Percentiles rank a stretch among this genome's conserved stretches.
These are phyloP conservation scores for Mucor piriformis DNA, from an alignment of 371 early-diverging fungal species.

Conservation along the genomic window DNA sequence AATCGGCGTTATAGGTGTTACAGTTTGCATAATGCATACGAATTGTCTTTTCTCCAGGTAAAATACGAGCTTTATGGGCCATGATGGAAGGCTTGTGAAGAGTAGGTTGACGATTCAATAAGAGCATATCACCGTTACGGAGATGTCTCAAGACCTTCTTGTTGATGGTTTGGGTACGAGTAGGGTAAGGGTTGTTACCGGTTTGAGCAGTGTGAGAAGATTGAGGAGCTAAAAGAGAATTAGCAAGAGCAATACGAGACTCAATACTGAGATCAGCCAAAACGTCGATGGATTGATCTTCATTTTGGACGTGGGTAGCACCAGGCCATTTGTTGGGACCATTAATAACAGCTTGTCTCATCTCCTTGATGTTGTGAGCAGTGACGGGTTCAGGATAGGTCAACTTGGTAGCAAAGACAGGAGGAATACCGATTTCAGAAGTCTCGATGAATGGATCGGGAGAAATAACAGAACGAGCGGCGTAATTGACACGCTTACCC, in stretches of 20 bases:
- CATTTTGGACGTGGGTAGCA: constrained; percentile 92
- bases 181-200: constrained; percentile 57
- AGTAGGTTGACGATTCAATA: constrained; percentile 99
- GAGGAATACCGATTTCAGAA: constrained; percentile 98
- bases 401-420: constrained; percentile 95
- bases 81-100: constrained; percentile 99
- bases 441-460: constrained; percentile 99
- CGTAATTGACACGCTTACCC: constrained; percentile 99
- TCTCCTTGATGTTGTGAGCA: constrained; percentile 88
- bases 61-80: constrained; percentile 97
- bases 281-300: constrained; percentile 86
- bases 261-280: constrained; percentile 80
- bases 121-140: constrained; percentile 95
- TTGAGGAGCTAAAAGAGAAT: constrained; percentile 91
- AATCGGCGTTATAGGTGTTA: constrained; percentile 99
- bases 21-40: constrained; percentile 99
- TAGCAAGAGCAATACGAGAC: constrained; percentile 95
- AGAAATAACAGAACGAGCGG: constrained; percentile 99
- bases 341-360: constrained; percentile 96
- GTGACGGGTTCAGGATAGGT: constrained; percentile 99
- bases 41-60: constrained; percentile 96
- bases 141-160: constrained; percentile 98
- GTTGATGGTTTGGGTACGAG: constrained; percentile 73
- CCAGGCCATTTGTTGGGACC: constrained; percentile 99
- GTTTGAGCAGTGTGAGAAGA: constrained; percentile 53